Base-by-base conservation (phyloP, 805 yeast genomes). In the Clavispora carvajalis region DNA sequence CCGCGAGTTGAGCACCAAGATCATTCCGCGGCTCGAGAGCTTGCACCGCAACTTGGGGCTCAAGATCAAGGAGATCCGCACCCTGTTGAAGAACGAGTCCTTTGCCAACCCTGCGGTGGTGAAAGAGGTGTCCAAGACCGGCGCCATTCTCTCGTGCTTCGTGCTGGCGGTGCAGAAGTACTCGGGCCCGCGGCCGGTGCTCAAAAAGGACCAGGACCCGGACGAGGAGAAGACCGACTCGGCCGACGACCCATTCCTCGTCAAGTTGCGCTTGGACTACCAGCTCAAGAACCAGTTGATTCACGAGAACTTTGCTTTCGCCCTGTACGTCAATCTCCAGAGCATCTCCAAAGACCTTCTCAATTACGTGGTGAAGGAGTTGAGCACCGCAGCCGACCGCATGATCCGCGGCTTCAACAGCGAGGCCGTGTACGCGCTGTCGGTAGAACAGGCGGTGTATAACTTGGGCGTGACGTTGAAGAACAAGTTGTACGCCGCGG, bases 41-140 rank as follows among this genome's bases (percentile, higher is more conserved):
- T 49, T 69, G 40, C 55, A 58, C 37, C 60, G 55, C 40, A 67
- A 67, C 45, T 57, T 69, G 35, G 49, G 59, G 24, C 39, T 50
- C 43, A 69, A 69, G 39, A 69, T 69, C 47, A 67, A 65, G 45
- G 74, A 69, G 47, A 67, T 69, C 47, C 66, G 53, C 50, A 51
- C 63, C 6, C 57, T 67, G 22, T 54, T 69, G 44, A 64, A 59
- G 40, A 67, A 69, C 48, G 73, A 69, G 15, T 57, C 69, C 2
- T 69, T 69, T 48, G 65, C 70, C 19, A 68, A 67, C 45, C 50
- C 58, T 15, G 54, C 58, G 7, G 46, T 69, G 21, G 43, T 60
- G 11, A 65, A 54, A 35, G 73, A 69, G 48, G 74, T 83, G 41
- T 72, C 72, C 39, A 77, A 75, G 41, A 82, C 95, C 1, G 82